Conservation (phyloP, 768 basidiomycete species). For the Rhizopogon rudus region DNA sequence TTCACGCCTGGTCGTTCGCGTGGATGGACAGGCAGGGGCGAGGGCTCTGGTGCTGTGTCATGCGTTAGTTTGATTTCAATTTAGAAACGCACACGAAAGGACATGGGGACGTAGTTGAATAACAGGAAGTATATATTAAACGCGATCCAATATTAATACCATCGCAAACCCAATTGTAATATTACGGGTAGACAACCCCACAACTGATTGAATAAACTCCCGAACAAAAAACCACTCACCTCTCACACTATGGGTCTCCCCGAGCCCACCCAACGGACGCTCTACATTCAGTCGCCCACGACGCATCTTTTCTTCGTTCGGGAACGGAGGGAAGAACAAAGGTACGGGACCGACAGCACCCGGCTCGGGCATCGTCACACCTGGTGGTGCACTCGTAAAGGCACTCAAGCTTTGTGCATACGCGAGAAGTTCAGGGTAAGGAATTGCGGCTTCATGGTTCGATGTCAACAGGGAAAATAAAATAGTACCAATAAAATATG, state of each 20-base stretch:
- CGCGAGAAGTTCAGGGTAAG: slow-evolving; percentile 76
- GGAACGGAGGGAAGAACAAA: slow-evolving; percentile 86
- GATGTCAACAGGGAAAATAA: not conserved
- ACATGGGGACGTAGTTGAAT: not conserved
- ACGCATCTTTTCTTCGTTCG: slow-evolving; percentile 90
- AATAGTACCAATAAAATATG: not conserved
- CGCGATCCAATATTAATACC: not conserved
- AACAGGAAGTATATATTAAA: not conserved
- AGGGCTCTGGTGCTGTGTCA: slow-evolving; percentile 52
- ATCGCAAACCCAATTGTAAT: not conserved
- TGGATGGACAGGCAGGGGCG: slow-evolving; percentile 44
- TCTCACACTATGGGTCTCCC: slow-evolving; percentile 79
- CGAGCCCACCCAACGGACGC: slow-evolving; percentile 70
- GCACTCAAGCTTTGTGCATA: slow-evolving; percentile 83
- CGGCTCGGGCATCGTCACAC: slow-evolving; percentile 70
- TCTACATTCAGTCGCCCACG: slow-evolving; percentile 76
- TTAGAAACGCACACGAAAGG: not conserved
- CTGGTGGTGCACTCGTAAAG: slow-evolving; percentile 82
- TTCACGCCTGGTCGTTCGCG: slow-evolving; percentile 52
- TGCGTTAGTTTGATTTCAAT: slow-evolving; percentile 2
- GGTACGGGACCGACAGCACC: slow-evolving; percentile 65
- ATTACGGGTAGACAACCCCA: not conserved
- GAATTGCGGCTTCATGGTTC: slow-evolving; percentile 55
- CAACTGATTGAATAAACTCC: not conserved
- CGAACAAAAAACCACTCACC: slow-evolving; percentile 39